Conservation (phyloP, 768 basidiomycete genomes). For the Lactarius hatsudake region DNA sequence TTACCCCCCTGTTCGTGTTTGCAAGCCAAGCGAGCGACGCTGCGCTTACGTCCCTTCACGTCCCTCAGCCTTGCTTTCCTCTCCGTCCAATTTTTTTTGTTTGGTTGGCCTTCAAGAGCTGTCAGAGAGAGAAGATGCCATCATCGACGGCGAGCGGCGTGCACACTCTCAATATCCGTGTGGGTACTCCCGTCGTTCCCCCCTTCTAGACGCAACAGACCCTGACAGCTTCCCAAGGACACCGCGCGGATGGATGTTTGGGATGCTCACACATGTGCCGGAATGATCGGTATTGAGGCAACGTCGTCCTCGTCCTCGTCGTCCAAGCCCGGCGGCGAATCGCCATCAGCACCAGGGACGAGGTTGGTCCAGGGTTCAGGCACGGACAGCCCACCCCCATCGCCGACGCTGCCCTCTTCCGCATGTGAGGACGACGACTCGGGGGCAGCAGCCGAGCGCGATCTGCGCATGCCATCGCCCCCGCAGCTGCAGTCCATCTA, state of each 20-base stretch:
- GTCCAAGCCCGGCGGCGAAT: not conserved
- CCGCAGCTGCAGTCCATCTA: not conserved
- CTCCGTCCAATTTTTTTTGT: not conserved
- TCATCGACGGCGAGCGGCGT: not conserved
- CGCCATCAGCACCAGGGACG: not conserved
- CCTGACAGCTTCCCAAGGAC: not conserved
- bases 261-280: not conserved
- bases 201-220: not conserved
- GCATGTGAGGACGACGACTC: not conserved
- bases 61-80: not conserved
- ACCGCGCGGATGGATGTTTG: not conserved
- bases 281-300: not conserved
- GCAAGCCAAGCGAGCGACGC: not conserved
- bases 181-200: not conserved
- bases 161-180: not conserved
- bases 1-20: not conserved
- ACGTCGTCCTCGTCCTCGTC: not conserved
- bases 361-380: not conserved
- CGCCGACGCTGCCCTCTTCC: not conserved
- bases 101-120: not conserved
- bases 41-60: not conserved
- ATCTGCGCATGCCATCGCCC: not conserved
- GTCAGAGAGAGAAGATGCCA: not conserved
- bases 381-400: not conserved
- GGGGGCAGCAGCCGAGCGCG: not conserved